Base-by-base conservation (phyloP, 768 basidiomycete genomes). In the Dacryopinax spathularia region DNA sequence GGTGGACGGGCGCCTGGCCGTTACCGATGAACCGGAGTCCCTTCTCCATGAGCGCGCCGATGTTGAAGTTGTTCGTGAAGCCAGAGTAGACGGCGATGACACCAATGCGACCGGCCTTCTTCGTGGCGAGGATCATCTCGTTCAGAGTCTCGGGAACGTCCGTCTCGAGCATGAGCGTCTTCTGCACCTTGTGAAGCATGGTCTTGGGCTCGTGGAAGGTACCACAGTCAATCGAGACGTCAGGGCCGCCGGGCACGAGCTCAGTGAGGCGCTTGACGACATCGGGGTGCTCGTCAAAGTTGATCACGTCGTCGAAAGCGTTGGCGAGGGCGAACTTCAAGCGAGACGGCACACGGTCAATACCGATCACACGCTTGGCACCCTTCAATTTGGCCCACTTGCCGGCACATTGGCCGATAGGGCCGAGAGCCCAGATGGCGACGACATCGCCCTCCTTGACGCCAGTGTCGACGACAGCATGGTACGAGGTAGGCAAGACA, bases 31-130 rank as follows among this genome's bases (percentile, higher is more conserved):
- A 76, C 66, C 84, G 75, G 18, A 86, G 74, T 9, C 87, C 87
- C 72, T 85, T 85, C 76, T 89, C 86, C 87, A 89, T 89, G 33
- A 89, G 68, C 0, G 87, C 83, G 7, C 87, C 86, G 61, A 89
- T 75, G 69, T 85, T 86, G 71, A 86, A 79, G 25, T 79, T 80
- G 71, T 88, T 87, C 22, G 84, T 82, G 73, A 77, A 84, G 0
- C 83, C 85, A 5, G 60, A 34, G 66, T 89, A 89, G 2, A 80
- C 87, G 10, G 84, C 84, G 60, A 85, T 88, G 61, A 88, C 73
- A 0, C 86, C 87, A 68, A 80, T 76, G 15, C 77, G 71, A 6
- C 86, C 85, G 70, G 77, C 76, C 75, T 89, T 85, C 61, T 77
- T 71, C 1, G 78, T 78, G 0, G 79, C 71, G 4, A 75, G 67